Evolutionary conservation across 495 filamentous ascomycete species (phyloP).

Genomic region (Rhizodiscina lignyota): DNA sequence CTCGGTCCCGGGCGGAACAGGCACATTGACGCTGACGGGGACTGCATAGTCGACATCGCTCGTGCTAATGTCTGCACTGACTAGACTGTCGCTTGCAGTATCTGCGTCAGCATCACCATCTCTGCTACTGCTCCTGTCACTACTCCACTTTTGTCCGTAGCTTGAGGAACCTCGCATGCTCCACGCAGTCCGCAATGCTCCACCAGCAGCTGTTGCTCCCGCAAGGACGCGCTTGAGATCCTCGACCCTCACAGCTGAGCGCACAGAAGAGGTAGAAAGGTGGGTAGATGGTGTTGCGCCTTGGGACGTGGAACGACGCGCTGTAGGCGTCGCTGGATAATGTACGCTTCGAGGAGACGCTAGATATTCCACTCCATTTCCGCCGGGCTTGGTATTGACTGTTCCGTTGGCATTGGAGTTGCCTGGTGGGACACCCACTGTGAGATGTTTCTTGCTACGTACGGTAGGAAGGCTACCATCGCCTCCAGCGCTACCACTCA

Average conservation of each 20-base stretch:
- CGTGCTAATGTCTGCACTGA: not conserved
- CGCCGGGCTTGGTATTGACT: not conserved
- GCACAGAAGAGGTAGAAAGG: conserved; percentile 39
- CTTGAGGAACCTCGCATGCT: too few relatives aligned
- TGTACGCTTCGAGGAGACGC: not conserved
- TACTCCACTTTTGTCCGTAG: too few relatives aligned
- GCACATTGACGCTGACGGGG: too few relatives aligned
- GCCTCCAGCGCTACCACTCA: conserved; percentile 3
- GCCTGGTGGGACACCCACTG: not conserved
- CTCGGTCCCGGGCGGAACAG: too few relatives aligned
- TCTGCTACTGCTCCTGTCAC: too few relatives aligned
- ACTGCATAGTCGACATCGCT: too few relatives aligned
- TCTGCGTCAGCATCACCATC: too few relatives aligned
- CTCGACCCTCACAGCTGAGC: conserved; percentile 65
- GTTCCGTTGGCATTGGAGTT: not conserved
- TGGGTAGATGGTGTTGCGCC: conserved; percentile 35
- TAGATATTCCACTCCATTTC: not conserved
- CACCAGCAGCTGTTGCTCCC: too few relatives aligned
- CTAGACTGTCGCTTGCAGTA: not conserved
- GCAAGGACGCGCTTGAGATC: conserved; percentile 65
- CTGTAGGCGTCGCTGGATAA: too few relatives aligned
- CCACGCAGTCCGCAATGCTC: too few relatives aligned
- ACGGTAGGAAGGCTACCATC: conserved; percentile 12
- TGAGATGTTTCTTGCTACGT: conserved; percentile 5
- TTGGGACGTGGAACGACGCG: conserved; percentile 6